phyloP scores from a whole-genome alignment of 179 eudicot genomes.

The Beta corolliflora region DNA sequence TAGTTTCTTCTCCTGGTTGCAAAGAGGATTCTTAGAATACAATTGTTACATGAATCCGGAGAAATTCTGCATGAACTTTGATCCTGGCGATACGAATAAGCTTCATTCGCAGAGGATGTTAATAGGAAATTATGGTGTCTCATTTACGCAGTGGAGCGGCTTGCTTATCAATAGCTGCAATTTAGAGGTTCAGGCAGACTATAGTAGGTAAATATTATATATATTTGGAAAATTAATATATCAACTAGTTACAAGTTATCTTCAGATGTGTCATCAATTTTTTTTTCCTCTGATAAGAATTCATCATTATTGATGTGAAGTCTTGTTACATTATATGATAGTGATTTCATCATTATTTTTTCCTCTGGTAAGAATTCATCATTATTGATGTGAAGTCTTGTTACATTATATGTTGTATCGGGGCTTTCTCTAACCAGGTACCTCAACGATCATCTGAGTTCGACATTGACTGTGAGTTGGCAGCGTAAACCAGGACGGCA shows the following conservation, averaged over 20 bases:
- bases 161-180: conserved; percentile 75
- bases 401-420: neutral
- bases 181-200: conserved; percentile 95
- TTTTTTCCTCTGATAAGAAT: neutral
- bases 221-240: neutral
- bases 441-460: conserved; percentile 56
- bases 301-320: neutral
- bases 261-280: neutral
- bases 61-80: conserved; percentile 71
- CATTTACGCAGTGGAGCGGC: conserved; percentile 91
- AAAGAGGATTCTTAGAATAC: conserved; percentile 70
- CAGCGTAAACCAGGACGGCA: conserved; percentile 48
- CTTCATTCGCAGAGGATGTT: conserved; percentile 44
- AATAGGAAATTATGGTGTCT: conserved; percentile 52
- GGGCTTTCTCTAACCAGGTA: conserved; percentile 46
- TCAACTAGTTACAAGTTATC: neutral
- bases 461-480: conserved; percentile 68
- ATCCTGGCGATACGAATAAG: conserved; percentile 27
- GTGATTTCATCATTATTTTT: no score
- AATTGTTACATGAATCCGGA: conserved; percentile 83
- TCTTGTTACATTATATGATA: neutral
- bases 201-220: conserved; percentile 55
- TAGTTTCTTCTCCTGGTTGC: conserved; percentile 52
- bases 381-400: neutral
- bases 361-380: no score